Percentiles rank a stretch among this genome's conserved stretches.
Conservation (phyloP, 345 rosid species). For the Raphanus sativus region DNA sequence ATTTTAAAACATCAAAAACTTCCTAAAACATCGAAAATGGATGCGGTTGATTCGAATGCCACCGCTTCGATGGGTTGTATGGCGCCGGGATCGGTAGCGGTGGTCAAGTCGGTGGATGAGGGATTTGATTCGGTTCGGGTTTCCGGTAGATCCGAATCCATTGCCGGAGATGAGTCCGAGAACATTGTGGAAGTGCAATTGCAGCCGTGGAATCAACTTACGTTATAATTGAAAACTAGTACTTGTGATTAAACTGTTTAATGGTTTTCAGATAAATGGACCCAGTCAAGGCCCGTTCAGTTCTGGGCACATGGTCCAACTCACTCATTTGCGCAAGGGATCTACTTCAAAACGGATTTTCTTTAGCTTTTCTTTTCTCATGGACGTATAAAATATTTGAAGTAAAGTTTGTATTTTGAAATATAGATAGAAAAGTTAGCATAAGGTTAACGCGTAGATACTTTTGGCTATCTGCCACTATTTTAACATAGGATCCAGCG, state of each 20-base stretch:
- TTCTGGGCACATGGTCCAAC: not conserved
- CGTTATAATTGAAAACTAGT: not conserved
- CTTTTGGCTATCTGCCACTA: constrained; percentile 16
- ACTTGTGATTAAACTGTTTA: not conserved
- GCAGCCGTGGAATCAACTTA: not conserved
- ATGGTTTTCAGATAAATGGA: not conserved
- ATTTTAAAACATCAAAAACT: too few relatives aligned
- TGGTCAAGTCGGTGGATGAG: constrained; percentile 19
- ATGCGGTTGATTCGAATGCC: not conserved
- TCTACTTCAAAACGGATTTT: not conserved
- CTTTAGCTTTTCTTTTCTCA: too few relatives aligned
- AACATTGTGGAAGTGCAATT: constrained; percentile 21
- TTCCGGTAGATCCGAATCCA: constrained; percentile 32
- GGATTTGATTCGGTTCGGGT: constrained; percentile 20
- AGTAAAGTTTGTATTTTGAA: not conserved
- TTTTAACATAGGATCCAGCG: constrained; percentile 35
- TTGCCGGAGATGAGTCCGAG: constrained; percentile 22
- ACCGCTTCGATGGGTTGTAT: not conserved
- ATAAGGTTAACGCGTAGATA: not conserved
- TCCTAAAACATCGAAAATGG: too few relatives aligned
- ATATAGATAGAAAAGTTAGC: not conserved
- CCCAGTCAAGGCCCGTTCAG: not conserved
- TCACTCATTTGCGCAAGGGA: not conserved
- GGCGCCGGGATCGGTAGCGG: not conserved
- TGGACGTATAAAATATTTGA: too few relatives aligned